phyloP scores from a whole-genome alignment of 2,329 filamentous ascomycete species.

The Beauveria asiatica region DNA sequence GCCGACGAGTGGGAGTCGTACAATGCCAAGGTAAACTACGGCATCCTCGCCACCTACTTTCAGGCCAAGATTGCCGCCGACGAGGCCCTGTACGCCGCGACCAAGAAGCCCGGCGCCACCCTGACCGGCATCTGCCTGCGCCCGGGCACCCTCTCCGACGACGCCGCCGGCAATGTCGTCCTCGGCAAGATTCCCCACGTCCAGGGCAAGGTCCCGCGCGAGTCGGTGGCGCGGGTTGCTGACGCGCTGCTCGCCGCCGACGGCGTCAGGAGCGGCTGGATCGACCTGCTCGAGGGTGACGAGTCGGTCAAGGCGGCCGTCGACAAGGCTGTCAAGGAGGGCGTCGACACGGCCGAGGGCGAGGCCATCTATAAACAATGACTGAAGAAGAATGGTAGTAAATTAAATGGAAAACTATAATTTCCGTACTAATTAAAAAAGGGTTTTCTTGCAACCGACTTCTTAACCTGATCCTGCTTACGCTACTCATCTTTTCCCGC shows the following conservation, averaged over 20 bases:
- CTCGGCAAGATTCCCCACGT: constrained; percentile 36
- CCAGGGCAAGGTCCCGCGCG: constrained; percentile 40
- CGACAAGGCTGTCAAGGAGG: constrained; percentile 37
- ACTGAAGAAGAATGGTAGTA: background rate
- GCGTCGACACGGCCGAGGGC: constrained; percentile 44
- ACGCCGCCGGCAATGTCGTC: constrained; percentile 38
- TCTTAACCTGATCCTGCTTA: background rate
- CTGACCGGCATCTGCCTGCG: constrained; percentile 46
- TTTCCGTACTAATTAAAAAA: background rate
- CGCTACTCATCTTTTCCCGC: background rate
- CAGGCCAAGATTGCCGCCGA: constrained; percentile 54
- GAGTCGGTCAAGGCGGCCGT: constrained; percentile 41
- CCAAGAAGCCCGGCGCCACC: constrained; percentile 24
- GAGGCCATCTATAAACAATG: constrained; percentile 30
- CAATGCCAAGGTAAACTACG: constrained; percentile 31
- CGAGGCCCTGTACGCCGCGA: constrained; percentile 43
- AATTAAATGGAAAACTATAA: background rate
- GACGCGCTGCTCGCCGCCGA: constrained; percentile 45
- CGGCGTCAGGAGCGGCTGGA: constrained; percentile 40
- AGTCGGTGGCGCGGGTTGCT: constrained; percentile 51
- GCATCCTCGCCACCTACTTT: constrained; percentile 44
- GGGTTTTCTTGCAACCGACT: background rate
- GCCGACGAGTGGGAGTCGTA: constrained; percentile 40
- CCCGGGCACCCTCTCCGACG: constrained; percentile 41
- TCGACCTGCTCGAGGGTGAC: constrained; percentile 47